Evolutionary conservation across 164 flowering plant genomes (phyloP), one percentile per base, ranked within the genome.

Genomic region (Vitis rupestris): DNA sequence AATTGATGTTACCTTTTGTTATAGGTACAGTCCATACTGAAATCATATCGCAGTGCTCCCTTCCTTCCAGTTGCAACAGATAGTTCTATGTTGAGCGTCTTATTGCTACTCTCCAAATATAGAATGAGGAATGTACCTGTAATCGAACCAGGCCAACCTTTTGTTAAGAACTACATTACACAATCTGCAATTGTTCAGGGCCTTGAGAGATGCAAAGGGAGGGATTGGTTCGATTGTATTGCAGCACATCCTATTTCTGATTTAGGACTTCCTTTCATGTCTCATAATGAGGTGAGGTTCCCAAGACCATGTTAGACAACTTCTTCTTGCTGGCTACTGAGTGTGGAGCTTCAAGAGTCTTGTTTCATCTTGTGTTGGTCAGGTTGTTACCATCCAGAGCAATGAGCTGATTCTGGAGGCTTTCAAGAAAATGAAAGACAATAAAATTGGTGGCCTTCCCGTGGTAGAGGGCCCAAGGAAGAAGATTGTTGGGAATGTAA

Each of bases 141-240:
- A 23, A 81, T 95, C 16, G 88, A 95, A 76, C 72, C 77, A 10
- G 97, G 93, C 3, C 61, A 74, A 15, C 87, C 98, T 17, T 68
- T 66, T n/a, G 74, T 92, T 16, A 85, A 78, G 77, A 94, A 92
- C 74, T 91, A 81, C 82, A 91, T 94, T 53, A 94, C 99, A 68
- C 99, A 95, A 72, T 90, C 94, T 11, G 98, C 97, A 65, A 85
- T 92, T 8, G 74, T 92, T 17, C 86, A 86, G 44, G 96, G 97
- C 58, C 96, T 92, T 59, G 85, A 85, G 57, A 70, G 71, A 71
- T 92, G 97, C 80, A 86, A 69, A 70, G 99, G 99, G 58, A 85
- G 97, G 75, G 94, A 95, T 65, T 95, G 99, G 99, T 92, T 95
- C 44, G 94, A 95, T 61, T 69, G 76, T 80, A 91, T 92, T 60